Evolutionary conservation across 768 basidiomycete species (phyloP).

Genomic region (Mycena alexandri): DNA sequence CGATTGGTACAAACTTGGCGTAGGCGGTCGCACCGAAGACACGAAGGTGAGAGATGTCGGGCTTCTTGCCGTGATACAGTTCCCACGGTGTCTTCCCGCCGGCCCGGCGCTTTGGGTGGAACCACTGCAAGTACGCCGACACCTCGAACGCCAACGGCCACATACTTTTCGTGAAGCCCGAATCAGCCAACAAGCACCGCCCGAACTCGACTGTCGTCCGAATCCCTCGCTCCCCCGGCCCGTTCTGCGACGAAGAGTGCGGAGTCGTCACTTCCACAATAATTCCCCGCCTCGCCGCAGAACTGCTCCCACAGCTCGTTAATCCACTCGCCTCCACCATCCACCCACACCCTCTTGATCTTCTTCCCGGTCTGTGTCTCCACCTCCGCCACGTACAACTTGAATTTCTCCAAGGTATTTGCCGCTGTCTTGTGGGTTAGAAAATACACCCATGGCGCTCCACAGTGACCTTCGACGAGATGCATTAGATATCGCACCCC

Average conservation of each 20-base stretch:
- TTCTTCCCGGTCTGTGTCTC: conserved; percentile 20
- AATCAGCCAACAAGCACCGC: conserved; percentile 40
- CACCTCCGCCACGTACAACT: conserved; percentile 4
- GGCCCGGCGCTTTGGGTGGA: conserved; percentile 18
- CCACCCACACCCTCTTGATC: conserved; percentile 10
- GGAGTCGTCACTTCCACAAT: conserved; percentile 41
- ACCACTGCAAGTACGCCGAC: conserved; percentile 37
- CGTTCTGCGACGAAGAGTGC: conserved; percentile 49
- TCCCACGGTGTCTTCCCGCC: conserved; percentile 29
- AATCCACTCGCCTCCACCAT: conserved; percentile 21
- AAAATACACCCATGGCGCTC: conserved; percentile 11
- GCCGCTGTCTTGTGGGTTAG: conserved; percentile 9
- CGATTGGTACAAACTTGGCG: conserved; percentile 37
- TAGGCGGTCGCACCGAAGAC: conserved; percentile 49
- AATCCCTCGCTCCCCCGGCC: conserved; percentile 46
- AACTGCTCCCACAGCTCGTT: conserved; percentile 3
- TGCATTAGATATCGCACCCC: conserved; percentile 6
- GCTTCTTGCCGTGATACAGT: conserved; percentile 13
- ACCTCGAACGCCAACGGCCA: conserved; percentile 36
- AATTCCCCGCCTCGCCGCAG: conserved; percentile 11
- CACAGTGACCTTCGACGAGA: conserved; percentile 15
- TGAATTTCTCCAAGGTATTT: conserved; percentile 7
- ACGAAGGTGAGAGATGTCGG: conserved; percentile 45
- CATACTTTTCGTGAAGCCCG: conserved; percentile 38
- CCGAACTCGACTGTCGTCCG: conserved; percentile 43